These are phyloP conservation scores for Russula earlei DNA, from an alignment of 768 basidiomycete genomes.

Conservation along the genomic window DNA sequence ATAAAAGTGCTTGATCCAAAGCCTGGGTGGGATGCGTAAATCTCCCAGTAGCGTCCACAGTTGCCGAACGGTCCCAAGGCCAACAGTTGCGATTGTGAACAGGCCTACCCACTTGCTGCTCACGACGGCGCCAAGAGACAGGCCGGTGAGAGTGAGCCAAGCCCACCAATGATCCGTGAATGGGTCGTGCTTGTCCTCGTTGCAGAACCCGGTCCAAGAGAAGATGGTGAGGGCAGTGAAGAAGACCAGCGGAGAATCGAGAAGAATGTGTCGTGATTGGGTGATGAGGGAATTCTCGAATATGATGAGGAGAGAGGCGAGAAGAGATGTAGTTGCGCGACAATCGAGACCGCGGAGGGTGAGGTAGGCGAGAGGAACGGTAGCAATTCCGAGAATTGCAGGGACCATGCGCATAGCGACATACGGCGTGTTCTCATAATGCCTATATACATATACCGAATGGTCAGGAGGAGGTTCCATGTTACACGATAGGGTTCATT, in stretches of 20 bases:
- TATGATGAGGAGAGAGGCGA: conserved; percentile 83
- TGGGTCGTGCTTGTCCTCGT: conserved; percentile 76
- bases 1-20: conserved; percentile 77
- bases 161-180: conserved; percentile 90
- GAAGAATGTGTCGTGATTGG: conserved; percentile 92
- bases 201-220: conserved; percentile 83
- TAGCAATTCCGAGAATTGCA: conserved; percentile 77
- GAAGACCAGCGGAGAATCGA: conserved; percentile 97
- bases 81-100: conserved; percentile 94
- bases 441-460: conserved; percentile 34
- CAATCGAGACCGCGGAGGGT: conserved; percentile 91
- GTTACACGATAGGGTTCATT: background rate
- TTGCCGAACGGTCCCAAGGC: conserved; percentile 72
- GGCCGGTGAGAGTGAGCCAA: conserved; percentile 80
- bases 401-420: conserved; percentile 97
- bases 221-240: conserved; percentile 89
- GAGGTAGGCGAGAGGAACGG: conserved; percentile 85
- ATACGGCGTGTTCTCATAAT: conserved; percentile 84
- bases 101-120: conserved; percentile 98
- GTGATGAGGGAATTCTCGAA: conserved; percentile 97
- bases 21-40: conserved; percentile 58
- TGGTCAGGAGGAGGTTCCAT: background rate
- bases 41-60: conserved; percentile 90
- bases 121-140: conserved; percentile 85
- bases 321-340: conserved; percentile 83